These are phyloP conservation scores for Karstenula rhodostoma DNA, from an alignment of 2,329 filamentous ascomycete genomes.

Conservation along the genomic window DNA sequence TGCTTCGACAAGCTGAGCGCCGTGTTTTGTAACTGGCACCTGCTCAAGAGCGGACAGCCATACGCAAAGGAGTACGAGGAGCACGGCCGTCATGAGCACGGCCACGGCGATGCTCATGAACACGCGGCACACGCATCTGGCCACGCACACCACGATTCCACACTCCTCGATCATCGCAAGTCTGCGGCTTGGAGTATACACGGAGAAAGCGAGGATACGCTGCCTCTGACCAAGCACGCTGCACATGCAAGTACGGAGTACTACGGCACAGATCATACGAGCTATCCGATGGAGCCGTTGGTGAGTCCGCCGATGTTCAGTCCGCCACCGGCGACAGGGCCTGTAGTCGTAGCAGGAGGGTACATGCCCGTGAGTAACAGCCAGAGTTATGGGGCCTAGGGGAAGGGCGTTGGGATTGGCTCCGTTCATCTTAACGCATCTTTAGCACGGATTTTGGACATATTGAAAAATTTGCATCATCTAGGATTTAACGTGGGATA, in stretches of 20 bases:
- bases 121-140: constrained; percentile 19
- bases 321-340: constrained; percentile 17
- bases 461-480: not conserved
- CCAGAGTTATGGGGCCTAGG: constrained; percentile 27
- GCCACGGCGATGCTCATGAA: constrained; percentile 27
- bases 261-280: constrained; percentile 17
- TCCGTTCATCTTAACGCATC: not conserved
- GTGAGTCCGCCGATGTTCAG: constrained; percentile 29
- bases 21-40: constrained; percentile 38
- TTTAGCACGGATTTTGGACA: constrained; percentile 7
- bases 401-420: not conserved
- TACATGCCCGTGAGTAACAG: constrained; percentile 31
- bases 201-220: constrained; percentile 25
- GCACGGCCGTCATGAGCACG: constrained; percentile 31
- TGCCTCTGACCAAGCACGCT: constrained; percentile 19
- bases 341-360: constrained; percentile 18
- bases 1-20: constrained; percentile 42
- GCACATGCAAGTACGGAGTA: constrained; percentile 27
- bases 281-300: constrained; percentile 29
- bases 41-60: constrained; percentile 40
- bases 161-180: constrained; percentile 29
- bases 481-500: not conserved
- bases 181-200: constrained; percentile 33
- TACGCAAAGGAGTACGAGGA: constrained; percentile 41
- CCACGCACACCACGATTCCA: constrained; percentile 22